Percentiles rank a stretch among this genome's conserved stretches.
Evolutionary conservation across 805 yeast species (phyloP).

Genomic region (Cyberlindnera bimundalis): DNA sequence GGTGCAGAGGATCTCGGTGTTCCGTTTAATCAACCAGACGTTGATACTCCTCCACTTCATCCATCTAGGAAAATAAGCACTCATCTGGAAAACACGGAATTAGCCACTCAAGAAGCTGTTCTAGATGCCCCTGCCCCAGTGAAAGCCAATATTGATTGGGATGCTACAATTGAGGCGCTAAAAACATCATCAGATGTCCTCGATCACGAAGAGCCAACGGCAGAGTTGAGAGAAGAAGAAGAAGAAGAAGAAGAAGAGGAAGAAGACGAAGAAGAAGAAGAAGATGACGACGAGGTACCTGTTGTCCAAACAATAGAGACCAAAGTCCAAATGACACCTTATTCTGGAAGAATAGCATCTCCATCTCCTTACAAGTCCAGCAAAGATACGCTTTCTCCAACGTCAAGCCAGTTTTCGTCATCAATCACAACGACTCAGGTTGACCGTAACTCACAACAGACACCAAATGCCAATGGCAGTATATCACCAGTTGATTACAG

Average conservation of each 20-base stretch:
- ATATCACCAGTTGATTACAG: constrained; percentile 6
- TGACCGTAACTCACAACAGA: neutral
- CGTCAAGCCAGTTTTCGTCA: constrained; percentile 1
- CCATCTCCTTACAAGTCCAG: constrained; percentile 13
- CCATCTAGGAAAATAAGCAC: too few relatives aligned
- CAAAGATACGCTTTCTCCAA: constrained; percentile 5
- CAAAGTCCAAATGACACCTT: constrained; percentile 13
- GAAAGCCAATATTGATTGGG: constrained; percentile 22
- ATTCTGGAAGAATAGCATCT: constrained; percentile 17
- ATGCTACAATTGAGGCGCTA: constrained; percentile 23
- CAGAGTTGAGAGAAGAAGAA: too few relatives aligned
- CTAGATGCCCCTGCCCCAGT: neutral
- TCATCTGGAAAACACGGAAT: too few relatives aligned
- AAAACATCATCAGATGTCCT: constrained; percentile 7
- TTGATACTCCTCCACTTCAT: too few relatives aligned
- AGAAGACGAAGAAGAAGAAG: neutral
- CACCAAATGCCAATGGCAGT: neutral
- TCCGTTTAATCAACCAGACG: too few relatives aligned
- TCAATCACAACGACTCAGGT: neutral
- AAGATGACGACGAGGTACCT: constrained; percentile 3
- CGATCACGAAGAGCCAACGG: too few relatives aligned
- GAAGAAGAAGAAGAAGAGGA: neutral
- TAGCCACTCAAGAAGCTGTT: neutral
- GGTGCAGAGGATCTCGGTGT: neutral
- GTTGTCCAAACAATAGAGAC: neutral